These are phyloP conservation scores for Catenaria anguillulae DNA, from an alignment of 371 early-diverging fungal species.

Conservation along the genomic window DNA sequence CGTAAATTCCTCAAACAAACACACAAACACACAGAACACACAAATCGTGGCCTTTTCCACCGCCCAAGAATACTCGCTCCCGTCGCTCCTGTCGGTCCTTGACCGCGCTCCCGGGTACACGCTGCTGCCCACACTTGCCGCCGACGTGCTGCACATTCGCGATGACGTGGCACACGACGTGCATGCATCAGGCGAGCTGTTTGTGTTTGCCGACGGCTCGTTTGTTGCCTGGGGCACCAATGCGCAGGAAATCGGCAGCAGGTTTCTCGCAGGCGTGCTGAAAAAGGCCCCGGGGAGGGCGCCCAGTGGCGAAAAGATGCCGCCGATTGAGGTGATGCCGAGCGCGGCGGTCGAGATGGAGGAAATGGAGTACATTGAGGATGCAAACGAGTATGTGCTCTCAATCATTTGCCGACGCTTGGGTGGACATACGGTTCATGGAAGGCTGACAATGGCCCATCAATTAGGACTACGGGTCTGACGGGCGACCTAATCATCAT, in stretches of 20 bases:
- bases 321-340: slow-evolving; percentile 14
- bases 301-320: too few relatives aligned
- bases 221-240: slow-evolving; percentile 32
- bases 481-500: slow-evolving; percentile 26
- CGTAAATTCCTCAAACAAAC: too few relatives aligned
- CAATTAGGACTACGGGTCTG: slow-evolving; percentile 22
- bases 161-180: background rate
- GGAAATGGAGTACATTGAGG: slow-evolving; percentile 23
- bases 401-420: too few relatives aligned
- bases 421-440: too few relatives aligned
- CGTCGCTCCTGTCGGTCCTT: slow-evolving; percentile 18
- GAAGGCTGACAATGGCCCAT: too few relatives aligned
- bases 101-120: slow-evolving; percentile 17
- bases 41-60: slow-evolving; percentile 22
- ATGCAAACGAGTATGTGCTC: slow-evolving; percentile 18
- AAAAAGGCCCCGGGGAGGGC: too few relatives aligned
- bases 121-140: slow-evolving; percentile 22
- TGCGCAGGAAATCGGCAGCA: slow-evolving; percentile 7
- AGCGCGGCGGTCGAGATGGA: slow-evolving; percentile 24
- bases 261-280: background rate
- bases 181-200: slow-evolving; percentile 26
- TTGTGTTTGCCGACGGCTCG: slow-evolving; percentile 30
- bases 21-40: background rate
- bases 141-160: slow-evolving; percentile 26
- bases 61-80: slow-evolving; percentile 28